These are phyloP conservation scores for Tylopilus sp. DNA, from an alignment of 768 basidiomycete species.

Conservation along the genomic window DNA sequence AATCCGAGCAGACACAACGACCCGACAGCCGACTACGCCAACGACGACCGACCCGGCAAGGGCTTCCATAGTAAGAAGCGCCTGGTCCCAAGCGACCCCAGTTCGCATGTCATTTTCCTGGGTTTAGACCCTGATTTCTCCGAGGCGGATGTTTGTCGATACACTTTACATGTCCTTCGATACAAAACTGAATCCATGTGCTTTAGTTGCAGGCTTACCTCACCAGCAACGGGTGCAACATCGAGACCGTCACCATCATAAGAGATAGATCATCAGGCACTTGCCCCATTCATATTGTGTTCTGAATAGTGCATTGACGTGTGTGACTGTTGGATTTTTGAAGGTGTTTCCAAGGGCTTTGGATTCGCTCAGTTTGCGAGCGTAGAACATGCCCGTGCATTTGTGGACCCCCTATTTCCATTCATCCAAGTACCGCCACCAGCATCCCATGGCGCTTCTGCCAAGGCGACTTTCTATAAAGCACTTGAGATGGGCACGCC, in stretches of 20 bases:
- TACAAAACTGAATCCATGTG: conserved; percentile 35
- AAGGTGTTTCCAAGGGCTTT: conserved; percentile 93
- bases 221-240: conserved; percentile 63
- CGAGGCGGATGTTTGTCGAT: conserved; percentile 82
- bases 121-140: conserved; percentile 90
- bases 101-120: conserved; percentile 92
- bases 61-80: conserved; percentile 64
- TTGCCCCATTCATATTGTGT: conserved; percentile 76
- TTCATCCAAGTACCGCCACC: conserved; percentile 91
- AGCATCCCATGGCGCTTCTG: conserved; percentile 81
- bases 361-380: conserved; percentile 94
- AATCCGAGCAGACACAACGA: conserved; percentile 29
- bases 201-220: conserved; percentile 78
- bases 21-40: conserved; percentile 44
- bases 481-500: conserved; percentile 67
- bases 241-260: conserved; percentile 92
- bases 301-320: conserved; percentile 70
- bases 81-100: conserved; percentile 78
- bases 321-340: conserved; percentile 60
- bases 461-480: conserved; percentile 66
- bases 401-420: conserved; percentile 87
- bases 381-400: conserved; percentile 83
- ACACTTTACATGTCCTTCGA: conserved; percentile 33
- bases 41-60: conserved; percentile 47
- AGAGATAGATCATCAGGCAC: conserved; percentile 95